phyloP scores from a whole-genome alignment of 2,329 filamentous ascomycete species.

The Macrophomina tecta region DNA sequence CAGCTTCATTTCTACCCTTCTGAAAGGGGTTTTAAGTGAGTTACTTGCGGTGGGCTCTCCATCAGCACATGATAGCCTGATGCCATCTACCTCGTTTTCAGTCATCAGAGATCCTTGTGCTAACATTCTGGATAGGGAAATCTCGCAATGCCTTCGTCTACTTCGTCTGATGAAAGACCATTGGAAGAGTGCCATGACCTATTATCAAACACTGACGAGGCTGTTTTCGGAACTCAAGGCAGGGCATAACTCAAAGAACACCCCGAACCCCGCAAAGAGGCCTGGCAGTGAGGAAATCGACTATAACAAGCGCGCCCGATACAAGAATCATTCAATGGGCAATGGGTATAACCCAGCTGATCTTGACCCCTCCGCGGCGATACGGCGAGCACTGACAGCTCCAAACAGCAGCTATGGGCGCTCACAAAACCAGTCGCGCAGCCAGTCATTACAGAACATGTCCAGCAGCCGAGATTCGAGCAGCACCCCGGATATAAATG shows the following conservation, averaged over 20 bases:
- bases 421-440: background rate
- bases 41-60: background rate
- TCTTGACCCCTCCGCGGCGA: background rate
- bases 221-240: conserved; percentile 19
- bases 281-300: background rate
- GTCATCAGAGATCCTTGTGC: background rate
- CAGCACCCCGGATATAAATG: background rate
- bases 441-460: background rate
- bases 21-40: conserved; percentile 22
- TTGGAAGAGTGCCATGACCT: conserved; percentile 27
- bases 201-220: conserved; percentile 23
- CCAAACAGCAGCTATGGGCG: background rate
- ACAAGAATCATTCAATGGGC: background rate
- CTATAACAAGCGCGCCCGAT: conserved; percentile 5
- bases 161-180: conserved; percentile 26
- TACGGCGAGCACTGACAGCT: background rate
- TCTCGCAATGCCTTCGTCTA: conserved; percentile 4
- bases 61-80: background rate
- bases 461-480: background rate
- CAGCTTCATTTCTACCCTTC: conserved; percentile 18
- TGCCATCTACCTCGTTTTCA: background rate
- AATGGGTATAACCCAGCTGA: conserved; percentile 5
- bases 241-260: background rate
- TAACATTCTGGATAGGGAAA: conserved; percentile 1
- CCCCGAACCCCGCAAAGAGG: conserved; percentile 6